These are phyloP conservation scores for Fusarium pseudoanthophilum DNA, from an alignment of 2,329 filamentous ascomycete genomes.

Conservation along the genomic window DNA sequence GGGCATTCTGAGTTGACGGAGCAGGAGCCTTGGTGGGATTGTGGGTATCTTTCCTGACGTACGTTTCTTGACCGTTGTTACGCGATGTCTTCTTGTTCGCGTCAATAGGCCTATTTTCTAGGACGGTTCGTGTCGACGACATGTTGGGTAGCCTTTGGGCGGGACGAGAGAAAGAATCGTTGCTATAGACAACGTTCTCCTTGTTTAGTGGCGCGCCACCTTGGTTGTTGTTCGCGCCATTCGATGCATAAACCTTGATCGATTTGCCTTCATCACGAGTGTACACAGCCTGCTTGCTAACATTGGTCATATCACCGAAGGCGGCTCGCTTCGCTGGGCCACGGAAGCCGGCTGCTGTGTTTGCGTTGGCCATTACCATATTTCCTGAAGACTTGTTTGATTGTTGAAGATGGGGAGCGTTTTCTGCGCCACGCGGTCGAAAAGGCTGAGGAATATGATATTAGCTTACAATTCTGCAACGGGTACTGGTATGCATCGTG, in stretches of 20 bases:
- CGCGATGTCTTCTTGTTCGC: conserved; percentile 39
- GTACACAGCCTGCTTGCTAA: conserved; percentile 52
- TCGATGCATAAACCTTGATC: conserved; percentile 46
- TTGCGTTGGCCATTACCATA: conserved; percentile 53
- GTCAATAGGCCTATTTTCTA: conserved; percentile 43
- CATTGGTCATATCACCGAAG: conserved; percentile 86
- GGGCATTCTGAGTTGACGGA: conserved; percentile 34
- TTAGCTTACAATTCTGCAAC: conserved; percentile 28
- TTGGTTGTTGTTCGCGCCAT: conserved; percentile 42
- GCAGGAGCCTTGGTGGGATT: conserved; percentile 29
- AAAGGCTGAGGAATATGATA: conserved; percentile 49
- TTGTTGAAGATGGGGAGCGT: conserved; percentile 71
- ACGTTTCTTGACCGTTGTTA: conserved; percentile 29
- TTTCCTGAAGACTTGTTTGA: conserved; percentile 82
- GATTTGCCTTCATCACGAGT: conserved; percentile 51
- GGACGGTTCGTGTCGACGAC: conserved; percentile 35
- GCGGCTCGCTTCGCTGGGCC: conserved; percentile 76
- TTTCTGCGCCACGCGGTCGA: conserved; percentile 61
- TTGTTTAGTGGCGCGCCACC: conserved; percentile 51
- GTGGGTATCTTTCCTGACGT: conserved; percentile 35
- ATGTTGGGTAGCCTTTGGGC: conserved; percentile 47
- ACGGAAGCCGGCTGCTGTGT: conserved; percentile 47
- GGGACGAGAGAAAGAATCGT: conserved; percentile 53
- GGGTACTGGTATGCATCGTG: conserved; percentile 6
- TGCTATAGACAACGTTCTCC: conserved; percentile 55